Conservation (phyloP, 75 land plant genomes). For the Cryptomeria japonica region DNA sequence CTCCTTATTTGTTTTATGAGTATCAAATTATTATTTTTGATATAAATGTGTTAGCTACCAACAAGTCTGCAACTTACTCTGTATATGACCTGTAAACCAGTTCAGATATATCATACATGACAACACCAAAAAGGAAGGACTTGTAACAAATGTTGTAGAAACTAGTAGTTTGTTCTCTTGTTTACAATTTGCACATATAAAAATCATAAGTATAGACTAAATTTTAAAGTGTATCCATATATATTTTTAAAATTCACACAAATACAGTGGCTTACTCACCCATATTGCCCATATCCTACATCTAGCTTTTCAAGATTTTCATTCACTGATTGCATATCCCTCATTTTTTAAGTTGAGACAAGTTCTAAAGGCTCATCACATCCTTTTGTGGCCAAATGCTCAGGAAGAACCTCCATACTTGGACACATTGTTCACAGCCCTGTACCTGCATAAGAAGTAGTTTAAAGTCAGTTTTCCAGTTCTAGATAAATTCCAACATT, state of each 20-base stretch:
- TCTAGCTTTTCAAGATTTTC: conserved; percentile 17
- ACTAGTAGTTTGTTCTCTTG: background rate
- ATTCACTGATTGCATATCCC: background rate
- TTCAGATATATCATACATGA: background rate
- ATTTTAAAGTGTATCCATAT: background rate
- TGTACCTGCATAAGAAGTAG: background rate
- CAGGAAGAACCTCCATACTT: background rate
- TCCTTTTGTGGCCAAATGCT: background rate
- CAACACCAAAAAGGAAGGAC: background rate
- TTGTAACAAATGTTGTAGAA: background rate
- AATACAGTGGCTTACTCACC: conserved; percentile 16
- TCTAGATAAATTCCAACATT: background rate
- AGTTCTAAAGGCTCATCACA: background rate
- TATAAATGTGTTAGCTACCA: background rate
- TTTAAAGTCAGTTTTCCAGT: background rate
- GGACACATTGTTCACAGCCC: background rate
- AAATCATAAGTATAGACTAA: background rate
- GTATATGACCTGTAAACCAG: background rate
- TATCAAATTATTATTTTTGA: background rate
- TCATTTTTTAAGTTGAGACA: background rate
- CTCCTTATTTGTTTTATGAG: background rate
- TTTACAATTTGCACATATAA: no score
- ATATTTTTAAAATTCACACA: background rate
- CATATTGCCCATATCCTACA: conserved; percentile 31
- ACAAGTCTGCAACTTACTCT: background rate